Evolutionary conservation across 257 asterid species (phyloP).

Genomic region (Ocimum tenuiflorum): DNA sequence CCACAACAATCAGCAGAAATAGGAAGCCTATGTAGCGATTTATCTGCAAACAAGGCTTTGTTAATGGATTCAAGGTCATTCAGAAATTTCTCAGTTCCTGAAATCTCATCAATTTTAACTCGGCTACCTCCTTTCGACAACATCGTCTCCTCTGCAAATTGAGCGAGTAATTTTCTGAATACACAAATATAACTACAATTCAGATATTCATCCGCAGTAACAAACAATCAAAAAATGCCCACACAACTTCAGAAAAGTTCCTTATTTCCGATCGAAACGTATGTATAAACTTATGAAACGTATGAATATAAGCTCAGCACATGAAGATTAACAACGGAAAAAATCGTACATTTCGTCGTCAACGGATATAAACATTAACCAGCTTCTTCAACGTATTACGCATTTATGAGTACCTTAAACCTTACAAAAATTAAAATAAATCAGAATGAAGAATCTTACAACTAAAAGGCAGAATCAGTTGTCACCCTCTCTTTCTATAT

Average conservation of each 20-base stretch:
- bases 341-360: conserved; percentile 14
- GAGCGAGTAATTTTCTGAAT: neutral
- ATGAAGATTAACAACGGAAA: neutral
- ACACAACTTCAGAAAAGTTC: neutral
- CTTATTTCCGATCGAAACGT: conserved; percentile 1
- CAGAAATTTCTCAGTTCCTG: conserved; percentile 49
- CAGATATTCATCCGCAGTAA: neutral
- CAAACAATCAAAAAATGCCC: neutral
- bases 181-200: neutral
- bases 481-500: no score
- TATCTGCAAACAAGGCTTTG: conserved; percentile 52
- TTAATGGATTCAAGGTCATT: conserved; percentile 64
- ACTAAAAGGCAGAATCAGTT: no score
- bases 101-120: conserved; percentile 50
- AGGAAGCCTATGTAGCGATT: conserved; percentile 34
- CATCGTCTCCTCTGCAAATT: conserved; percentile 31
- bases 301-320: neutral
- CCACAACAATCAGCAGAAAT: conserved; percentile 55
- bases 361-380: neutral
- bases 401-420: neutral
- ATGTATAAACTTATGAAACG: no score
- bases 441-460: conserved; percentile 16
- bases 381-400: conserved; percentile 5
- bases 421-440: neutral
- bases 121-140: conserved; percentile 43